Evolutionary conservation across 2,329 filamentous ascomycete genomes (phyloP), one percentile per base, ranked within the genome.

Genomic region (Mycosphaerella sp.): DNA sequence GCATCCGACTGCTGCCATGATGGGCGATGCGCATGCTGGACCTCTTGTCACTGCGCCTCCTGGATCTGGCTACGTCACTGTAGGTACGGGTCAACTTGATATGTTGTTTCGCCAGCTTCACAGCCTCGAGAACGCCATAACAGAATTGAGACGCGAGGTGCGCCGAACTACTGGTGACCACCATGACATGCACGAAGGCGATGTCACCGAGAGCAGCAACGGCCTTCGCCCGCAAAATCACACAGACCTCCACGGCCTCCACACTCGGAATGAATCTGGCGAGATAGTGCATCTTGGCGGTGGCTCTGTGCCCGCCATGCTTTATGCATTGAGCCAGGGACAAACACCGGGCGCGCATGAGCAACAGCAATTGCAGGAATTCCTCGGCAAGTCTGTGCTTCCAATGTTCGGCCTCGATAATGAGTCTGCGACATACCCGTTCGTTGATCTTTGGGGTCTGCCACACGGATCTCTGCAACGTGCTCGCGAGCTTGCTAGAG

Each of bases 361-460:
- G 39, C 70, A 78, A 58, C 75, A 77, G 18, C 75, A 78, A 32
- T 72, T 80, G 10, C 75, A 80, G 56, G 76, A 81, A 43, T 66
- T 82, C 10, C 66, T 82, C 40, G 79, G 81, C 57, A 80, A 79
- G 58, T 80, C 78, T 41, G 80, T 84, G 57, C 66, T 84, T 17
- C 80, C 80, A 0, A 78, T 83, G 49, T 74, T 84, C 50, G 80
- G 80, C 2, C 70, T 84, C 30, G 80, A 83, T 61, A 83, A 84
- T 58, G 80, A 83, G 60, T 79, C 76, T 34, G 79, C 79, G 3
- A 83, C 80, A 7, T 84, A 84, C 61, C 80, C 80, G 6, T 84
- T 84, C 59, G 79, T 84, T 25, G 80, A 83, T 60, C 67, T 84
- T 2, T 84, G 80, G 79, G 81, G 74, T 1, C 57, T 80, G 5